Base-by-base conservation (phyloP, 1,139 yeast genomes). In the Entelexis paramagnoliae region DNA sequence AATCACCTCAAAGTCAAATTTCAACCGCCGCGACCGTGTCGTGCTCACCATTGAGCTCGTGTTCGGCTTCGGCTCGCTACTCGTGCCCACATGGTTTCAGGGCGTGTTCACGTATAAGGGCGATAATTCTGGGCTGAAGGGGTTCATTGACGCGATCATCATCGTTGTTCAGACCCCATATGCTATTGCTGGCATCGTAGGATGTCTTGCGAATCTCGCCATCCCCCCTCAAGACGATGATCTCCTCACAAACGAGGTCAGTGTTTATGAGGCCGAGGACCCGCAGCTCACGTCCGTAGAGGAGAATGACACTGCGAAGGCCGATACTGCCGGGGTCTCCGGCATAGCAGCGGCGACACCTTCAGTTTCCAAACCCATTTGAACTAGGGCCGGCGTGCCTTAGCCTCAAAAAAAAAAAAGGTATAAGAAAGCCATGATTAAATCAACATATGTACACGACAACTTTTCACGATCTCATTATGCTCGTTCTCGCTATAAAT, bases 121-220 rank as follows among this genome's bases (percentile, higher is more conserved):
- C 41, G 64, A 59, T 60, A 86, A 87, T 72, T 67, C 64, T 35
- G 73, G 81, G 2, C 73, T 85, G 53, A 61, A 65, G 51, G 95
- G 96, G 19, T 83, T 88, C 70, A 71, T 78, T 58, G 79, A 85
- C 64, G 96, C 96, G 53, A 82, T 88, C 58, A 74, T 77, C 46
- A 76, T 88, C 58, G 87, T 88, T 49, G 78, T 85, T 83, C 91
- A 85, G 66, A 83, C 95, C 22, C 89, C 94, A 39, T 87, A 83
- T 64, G 94, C 95, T 33, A 72, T 87, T 50, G 77, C 91, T 30
- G 96, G 95, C 13, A 73, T 87, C 60, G 60, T 84, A 44, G 94
- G 89, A 36, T 78, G 84, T 48, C 67, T 84, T 41, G 70, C 86
- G 54, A 86, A 87, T 70, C 69, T 83, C 60, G 44, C 81, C 34